Percentiles rank a stretch among this genome's conserved stretches.
phyloP scores from a whole-genome alignment of 768 basidiomycete genomes.

The Amyloporia xantha region DNA sequence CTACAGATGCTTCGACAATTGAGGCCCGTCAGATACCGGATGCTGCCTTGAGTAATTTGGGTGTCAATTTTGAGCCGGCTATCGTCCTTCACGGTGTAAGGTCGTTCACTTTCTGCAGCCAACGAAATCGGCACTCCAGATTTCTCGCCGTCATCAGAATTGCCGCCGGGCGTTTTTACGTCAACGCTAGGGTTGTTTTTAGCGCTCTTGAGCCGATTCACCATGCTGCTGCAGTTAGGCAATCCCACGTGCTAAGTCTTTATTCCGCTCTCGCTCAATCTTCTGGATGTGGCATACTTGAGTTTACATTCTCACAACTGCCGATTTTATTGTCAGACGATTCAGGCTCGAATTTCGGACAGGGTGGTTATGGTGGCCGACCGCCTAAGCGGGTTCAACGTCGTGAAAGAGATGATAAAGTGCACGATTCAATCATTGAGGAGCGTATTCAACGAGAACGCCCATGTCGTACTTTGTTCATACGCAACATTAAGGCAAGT shows the following conservation, averaged over 20 bases:
- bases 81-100: constrained; percentile 13
- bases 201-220: background rate
- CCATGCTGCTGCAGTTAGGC: background rate
- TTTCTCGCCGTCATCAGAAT: background rate
- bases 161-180: background rate
- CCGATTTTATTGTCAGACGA: constrained; percentile 49
- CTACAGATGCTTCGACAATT: background rate
- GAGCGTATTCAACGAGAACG: constrained; percentile 91
- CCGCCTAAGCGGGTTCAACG: constrained; percentile 43
- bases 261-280: background rate
- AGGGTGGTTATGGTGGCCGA: constrained; percentile 34
- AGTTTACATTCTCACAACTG: constrained; percentile 14
- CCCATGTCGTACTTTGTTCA: constrained; percentile 93
- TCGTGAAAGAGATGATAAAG: constrained; percentile 82
- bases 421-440: constrained; percentile 88
- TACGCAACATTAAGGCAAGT: constrained; percentile 97
- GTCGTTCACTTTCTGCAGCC: constrained; percentile 4
- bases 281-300: constrained; percentile 2
- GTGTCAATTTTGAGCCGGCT: constrained; percentile 6
- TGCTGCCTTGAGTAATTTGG: constrained; percentile 1
- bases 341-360: constrained; percentile 52
- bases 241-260: background rate
- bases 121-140: background rate
- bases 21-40: constrained; percentile 10
- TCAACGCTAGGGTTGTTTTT: background rate